Base-by-base conservation (phyloP, 1,284 basidiomycete species). In the Porogramme epimiltina region DNA sequence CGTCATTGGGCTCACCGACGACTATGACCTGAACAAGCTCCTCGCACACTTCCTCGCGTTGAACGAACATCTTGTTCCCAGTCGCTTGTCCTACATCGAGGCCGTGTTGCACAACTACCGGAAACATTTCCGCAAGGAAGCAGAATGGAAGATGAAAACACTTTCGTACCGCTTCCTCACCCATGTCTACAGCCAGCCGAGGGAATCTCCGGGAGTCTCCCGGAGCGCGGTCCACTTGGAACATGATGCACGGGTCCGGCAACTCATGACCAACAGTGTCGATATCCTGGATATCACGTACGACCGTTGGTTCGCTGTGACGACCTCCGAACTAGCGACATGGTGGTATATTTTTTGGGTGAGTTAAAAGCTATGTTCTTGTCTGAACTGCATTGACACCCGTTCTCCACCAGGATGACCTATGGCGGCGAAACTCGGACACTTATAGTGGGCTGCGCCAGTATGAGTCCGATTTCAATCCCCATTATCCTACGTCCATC, bases 311-410 rank as follows among this genome's bases (percentile, higher is more conserved):
- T 60, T 69, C 8, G 74, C 73, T n/a, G 82, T 89, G 37, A 73
- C 80, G 1, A 64, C 62, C 0, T 78, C 78, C 1, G 74, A 78
- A 55, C 69, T 82, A 1, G 72, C 81, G n/a, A 79, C 81, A 1
- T 92, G 89, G 85, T 93, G 91, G 90, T 92, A 87, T 65, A 76
- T 91, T 8, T 82, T 90, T 61, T 93, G 88, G 84, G 88, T 90
- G 54, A 61, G 82, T 25, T 2, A n/a, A n/a, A n/a, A 26, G 18
- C 24, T 33, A 24, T 37, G 20, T n/a, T n/a, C 18, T 37, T n/a
- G 28, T 16, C 19, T 23, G 18, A 31, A 3, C 26, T 9, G 8
- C 23, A 10, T 25, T 18, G 16, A 42, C 20, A 18, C 22, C 45
- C 42, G 34, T 16, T 18, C 5, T 5, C 6, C 45, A n/a, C 5